Evolutionary conservation across 2,329 filamentous ascomycete species (phyloP).

Genomic region (Corinectria fuckeliana): DNA sequence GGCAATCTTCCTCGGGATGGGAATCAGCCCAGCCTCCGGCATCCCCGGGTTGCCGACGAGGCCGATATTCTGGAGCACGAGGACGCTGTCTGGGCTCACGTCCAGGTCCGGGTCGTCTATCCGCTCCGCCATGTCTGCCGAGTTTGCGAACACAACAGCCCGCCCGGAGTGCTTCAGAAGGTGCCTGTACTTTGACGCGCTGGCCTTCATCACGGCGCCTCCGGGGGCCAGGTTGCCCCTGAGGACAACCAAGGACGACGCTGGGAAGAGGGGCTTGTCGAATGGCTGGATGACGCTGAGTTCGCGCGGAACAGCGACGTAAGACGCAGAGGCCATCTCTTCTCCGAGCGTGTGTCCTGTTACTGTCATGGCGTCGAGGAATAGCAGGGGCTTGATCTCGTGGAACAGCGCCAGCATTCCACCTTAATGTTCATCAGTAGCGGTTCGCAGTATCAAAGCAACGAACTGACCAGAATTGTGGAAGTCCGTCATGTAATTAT

Average conservation of each 20-base stretch:
- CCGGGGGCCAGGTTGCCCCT: conserved; percentile 82
- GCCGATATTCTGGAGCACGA: conserved; percentile 87
- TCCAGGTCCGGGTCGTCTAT: conserved; percentile 65
- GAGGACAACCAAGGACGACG: conserved; percentile 82
- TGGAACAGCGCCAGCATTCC: conserved; percentile 85
- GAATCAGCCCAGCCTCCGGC: conserved; percentile 77
- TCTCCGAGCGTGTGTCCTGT: conserved; percentile 84
- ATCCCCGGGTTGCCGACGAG: conserved; percentile 91
- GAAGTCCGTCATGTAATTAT: conserved; percentile 89
- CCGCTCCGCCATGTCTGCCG: conserved; percentile 76
- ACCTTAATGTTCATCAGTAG: conserved; percentile 49
- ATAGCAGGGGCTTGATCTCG: conserved; percentile 75
- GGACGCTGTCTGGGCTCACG: conserved; percentile 64
- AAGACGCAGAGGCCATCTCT: conserved; percentile 74
- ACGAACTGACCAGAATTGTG: conserved; percentile 66
- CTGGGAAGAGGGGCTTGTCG: conserved; percentile 68
- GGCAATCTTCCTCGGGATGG: conserved; percentile 77
- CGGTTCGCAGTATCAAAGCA: accelerated
- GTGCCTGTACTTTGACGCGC: conserved; percentile 77
- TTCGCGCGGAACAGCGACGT: conserved; percentile 53
- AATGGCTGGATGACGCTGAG: conserved; percentile 69
- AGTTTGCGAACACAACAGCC: conserved; percentile 73
- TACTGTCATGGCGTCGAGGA: conserved; percentile 80
- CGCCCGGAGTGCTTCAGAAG: conserved; percentile 54
- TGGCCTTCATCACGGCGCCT: conserved; percentile 90